Evolutionary conservation across 345 rosid species (phyloP).

Genomic region (Ricinus communis): DNA sequence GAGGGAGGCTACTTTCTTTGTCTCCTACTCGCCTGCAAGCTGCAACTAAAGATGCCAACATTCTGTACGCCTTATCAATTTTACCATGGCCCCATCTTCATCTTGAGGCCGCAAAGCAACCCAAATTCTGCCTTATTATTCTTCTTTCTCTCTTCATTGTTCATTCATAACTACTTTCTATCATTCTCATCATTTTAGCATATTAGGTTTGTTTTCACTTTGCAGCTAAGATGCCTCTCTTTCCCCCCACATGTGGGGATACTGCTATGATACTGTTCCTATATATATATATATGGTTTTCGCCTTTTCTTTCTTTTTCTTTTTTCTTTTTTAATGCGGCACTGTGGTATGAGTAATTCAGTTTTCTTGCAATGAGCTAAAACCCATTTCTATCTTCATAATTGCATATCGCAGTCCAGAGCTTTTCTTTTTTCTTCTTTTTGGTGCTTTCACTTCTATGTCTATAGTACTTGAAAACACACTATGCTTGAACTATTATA

Average conservation of each 20-base stretch:
- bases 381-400: too few species aligned
- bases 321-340: not conserved
- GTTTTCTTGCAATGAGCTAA: too few species aligned
- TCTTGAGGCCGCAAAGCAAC: too few species aligned
- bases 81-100: not conserved
- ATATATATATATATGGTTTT: too few species aligned
- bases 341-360: too few species aligned
- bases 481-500: too few species aligned
- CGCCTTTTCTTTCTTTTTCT: too few species aligned
- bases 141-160: too few species aligned
- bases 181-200: not conserved
- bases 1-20: slow-evolving; percentile 22
- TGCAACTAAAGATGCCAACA: slow-evolving; percentile 26
- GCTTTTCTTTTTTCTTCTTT: too few species aligned
- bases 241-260: not conserved
- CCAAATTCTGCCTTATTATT: not conserved
- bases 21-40: slow-evolving; percentile 42
- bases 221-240: not conserved
- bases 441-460: too few species aligned
- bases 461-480: too few species aligned
- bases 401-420: too few species aligned
- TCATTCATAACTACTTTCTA: not conserved
- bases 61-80: not conserved
- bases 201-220: not conserved
- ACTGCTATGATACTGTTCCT: not conserved